Base-by-base conservation (phyloP, 805 yeast genomes). In the Metschnikowia sp. region DNA sequence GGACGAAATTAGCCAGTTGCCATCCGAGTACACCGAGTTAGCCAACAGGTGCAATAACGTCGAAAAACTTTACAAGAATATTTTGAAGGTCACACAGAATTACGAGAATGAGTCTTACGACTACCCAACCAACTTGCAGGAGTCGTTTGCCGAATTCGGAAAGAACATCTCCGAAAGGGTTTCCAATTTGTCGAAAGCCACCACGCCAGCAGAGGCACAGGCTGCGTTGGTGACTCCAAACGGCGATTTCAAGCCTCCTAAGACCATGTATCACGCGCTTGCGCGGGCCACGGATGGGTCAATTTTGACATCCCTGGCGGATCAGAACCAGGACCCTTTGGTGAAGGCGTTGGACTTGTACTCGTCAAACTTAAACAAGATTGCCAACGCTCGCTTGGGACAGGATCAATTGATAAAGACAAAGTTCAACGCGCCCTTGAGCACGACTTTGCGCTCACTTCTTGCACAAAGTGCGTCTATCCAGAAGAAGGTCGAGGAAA, bases 31-130 rank as follows among this genome's bases (percentile, higher is more conserved):
- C 64, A 74, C 84, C 40, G 75, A 69, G 32, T 64, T 72, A 53
- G 74, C 76, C 6, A 55, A 49, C 37, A 62, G 60, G 52, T 72
- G 76, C 52, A 70, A 71, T 59, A 66, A 66, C 48, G 66, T 70
- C 48, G 77, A 72, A 47, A 64, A 59, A 36, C 59, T 72, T 48
- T 74, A 72, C 60, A 65, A 67, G 56, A 72, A 74, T 50, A 69
- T 70, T 19, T 66, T 72, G 56, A 71, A 69, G 52, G 66, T 71
- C 44, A 70, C 73, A 12, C 60, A 77, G 38, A 76, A 74, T 48
- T 88, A 84, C 67, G 91, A 84, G 59, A 78, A 72, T 55, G 96
- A 87, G 66, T 78, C 86, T 42, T 88, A 88, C 66, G 96, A 88
- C 67, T 88, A 88, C 64, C 96, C 96, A 9, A 79, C 82, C 46